Percentiles rank a stretch among this genome's conserved stretches.
Evolutionary conservation across 352 stramenopile genomes (phyloP).

Genomic region (Blastocystis sp.): DNA sequence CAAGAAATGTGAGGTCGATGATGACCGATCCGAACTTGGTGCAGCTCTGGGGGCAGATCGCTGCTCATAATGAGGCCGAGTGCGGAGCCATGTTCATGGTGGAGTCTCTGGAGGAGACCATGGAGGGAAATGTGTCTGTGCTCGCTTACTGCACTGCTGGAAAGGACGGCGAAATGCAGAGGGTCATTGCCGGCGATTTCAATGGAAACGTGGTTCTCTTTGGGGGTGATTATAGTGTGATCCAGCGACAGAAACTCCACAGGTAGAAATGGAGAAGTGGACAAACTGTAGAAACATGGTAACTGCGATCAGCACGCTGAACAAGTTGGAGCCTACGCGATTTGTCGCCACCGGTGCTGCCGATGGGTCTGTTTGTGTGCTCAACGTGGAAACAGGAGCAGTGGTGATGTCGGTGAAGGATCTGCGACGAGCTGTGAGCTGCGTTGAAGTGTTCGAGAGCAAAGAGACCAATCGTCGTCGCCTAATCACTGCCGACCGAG

Average conservation of each 20-base stretch:
- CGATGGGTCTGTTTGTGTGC: constrained; percentile 21
- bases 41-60: constrained; percentile 40
- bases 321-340: neutral
- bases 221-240: neutral
- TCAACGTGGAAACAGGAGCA: neutral
- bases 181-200: constrained; percentile 39
- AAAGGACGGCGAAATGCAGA: neutral
- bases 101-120: constrained; percentile 13
- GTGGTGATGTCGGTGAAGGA: neutral
- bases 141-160: neutral
- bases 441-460: neutral
- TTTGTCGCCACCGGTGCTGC: constrained; percentile 40
- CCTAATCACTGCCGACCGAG: neutral
- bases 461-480: neutral
- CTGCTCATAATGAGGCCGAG: neutral
- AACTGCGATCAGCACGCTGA: neutral
- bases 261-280: neutral
- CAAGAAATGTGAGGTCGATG: constrained; percentile 27
- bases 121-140: constrained; percentile 41
- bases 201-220: constrained; percentile 49
- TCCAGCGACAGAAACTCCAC: constrained; percentile 12
- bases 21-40: constrained; percentile 35
- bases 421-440: neutral
- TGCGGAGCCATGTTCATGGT: constrained; percentile 52
- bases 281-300: constrained; percentile 28